Evolutionary conservation across 148 eudicot genomes (phyloP).

Genomic region (Salicornia ramosissima): DNA sequence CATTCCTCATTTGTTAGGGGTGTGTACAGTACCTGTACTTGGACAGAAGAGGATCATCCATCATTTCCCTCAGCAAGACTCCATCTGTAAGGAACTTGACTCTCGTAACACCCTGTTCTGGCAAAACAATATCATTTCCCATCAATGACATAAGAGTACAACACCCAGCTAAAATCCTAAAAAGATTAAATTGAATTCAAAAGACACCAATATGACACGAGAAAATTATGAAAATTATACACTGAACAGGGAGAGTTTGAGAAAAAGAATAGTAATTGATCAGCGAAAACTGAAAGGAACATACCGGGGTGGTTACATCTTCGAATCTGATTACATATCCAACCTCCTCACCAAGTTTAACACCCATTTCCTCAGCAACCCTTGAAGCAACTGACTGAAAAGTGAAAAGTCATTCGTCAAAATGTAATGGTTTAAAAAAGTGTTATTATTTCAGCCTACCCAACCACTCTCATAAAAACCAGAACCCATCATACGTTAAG

Average conservation of each 20-base stretch:
- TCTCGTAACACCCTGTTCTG: conserved; percentile 72
- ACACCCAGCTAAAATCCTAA: conserved; percentile 2
- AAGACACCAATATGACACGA: neutral
- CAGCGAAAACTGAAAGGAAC: conserved; percentile 24
- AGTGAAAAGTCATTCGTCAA: conserved; percentile 30
- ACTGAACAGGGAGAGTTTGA: neutral
- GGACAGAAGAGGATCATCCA: conserved; percentile 94
- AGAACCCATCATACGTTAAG: neutral
- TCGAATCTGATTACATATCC: conserved; percentile 98
- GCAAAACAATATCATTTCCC: conserved; percentile 34
- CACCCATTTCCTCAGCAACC: conserved; percentile 96
- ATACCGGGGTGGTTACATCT: conserved; percentile 67
- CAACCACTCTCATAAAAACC: neutral
- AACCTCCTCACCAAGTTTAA: conserved; percentile 96
- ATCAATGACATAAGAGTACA: conserved; percentile 18
- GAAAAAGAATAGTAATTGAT: neutral
- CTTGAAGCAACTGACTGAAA: conserved; percentile 84
- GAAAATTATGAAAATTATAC: neutral
- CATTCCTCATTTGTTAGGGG: no score
- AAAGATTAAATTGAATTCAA: neutral
- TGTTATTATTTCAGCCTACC: neutral
- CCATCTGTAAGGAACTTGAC: conserved; percentile 97
- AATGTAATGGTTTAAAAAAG: neutral
- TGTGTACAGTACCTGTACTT: conserved; percentile 57
- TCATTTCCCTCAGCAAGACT: conserved; percentile 94